These are phyloP conservation scores for Leccinum incarnatum DNA, from an alignment of 768 basidiomycete species.

Conservation along the genomic window DNA sequence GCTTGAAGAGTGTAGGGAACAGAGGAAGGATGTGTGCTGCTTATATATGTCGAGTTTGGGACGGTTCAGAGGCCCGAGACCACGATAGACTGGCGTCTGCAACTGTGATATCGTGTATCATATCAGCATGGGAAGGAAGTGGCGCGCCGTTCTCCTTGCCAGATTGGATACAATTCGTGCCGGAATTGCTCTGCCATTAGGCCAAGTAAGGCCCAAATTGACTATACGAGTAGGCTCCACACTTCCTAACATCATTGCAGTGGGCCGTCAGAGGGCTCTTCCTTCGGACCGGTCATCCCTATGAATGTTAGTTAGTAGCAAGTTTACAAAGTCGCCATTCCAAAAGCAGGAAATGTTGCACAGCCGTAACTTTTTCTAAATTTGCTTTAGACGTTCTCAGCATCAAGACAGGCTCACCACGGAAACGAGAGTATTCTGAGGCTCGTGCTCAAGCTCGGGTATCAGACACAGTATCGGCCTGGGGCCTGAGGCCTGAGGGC, in stretches of 20 bases:
- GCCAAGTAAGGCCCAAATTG: background rate
- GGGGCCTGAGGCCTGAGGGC: background rate
- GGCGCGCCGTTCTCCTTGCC: constrained; percentile 15
- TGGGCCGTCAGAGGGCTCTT: background rate
- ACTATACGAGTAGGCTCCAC: background rate
- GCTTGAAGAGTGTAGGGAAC: background rate
- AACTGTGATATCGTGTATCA: background rate
- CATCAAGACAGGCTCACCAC: background rate
- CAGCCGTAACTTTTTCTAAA: background rate
- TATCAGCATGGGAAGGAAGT: constrained; percentile 18
- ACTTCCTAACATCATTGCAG: background rate
- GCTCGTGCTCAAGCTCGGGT: too few species aligned
- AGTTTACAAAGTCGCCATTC: background rate
- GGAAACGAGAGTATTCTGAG: background rate
- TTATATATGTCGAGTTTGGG: constrained; percentile 3
- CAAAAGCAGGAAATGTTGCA: background rate
- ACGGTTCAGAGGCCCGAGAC: background rate
- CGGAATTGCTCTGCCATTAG: background rate
- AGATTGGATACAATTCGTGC: background rate
- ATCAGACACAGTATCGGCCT: background rate
- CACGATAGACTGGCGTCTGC: background rate
- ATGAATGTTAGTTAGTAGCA: background rate
- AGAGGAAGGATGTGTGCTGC: background rate
- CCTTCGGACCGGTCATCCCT: background rate
- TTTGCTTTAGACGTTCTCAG: background rate